phyloP scores from a whole-genome alignment of 2,329 filamentous ascomycete species.

The Diaporthe eres region DNA sequence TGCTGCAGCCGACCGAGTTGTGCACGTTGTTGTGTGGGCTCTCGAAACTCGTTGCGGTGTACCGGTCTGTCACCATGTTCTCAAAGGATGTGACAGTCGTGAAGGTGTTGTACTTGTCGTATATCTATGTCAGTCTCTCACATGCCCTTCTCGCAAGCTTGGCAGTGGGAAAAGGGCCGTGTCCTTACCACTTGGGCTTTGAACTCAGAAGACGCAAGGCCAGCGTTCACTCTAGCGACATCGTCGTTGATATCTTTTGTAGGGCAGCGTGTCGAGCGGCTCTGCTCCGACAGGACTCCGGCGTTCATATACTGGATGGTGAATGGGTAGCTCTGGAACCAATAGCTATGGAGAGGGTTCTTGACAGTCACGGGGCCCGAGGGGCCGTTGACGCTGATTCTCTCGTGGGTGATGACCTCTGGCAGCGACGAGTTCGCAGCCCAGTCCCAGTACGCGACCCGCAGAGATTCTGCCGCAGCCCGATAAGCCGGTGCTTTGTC shows the following conservation, averaged over 20 bases:
- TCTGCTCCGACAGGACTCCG: conserved; percentile 48
- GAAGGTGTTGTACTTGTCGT: conserved; percentile 58
- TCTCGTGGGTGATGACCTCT: conserved; percentile 50
- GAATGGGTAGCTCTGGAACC: conserved; percentile 60
- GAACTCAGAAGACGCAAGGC: conserved; percentile 52
- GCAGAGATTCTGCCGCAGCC: conserved; percentile 61
- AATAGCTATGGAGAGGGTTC: conserved; percentile 69
- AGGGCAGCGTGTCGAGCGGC: conserved; percentile 58
- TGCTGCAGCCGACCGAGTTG: conserved; percentile 54
- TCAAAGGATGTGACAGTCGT: conserved; percentile 54
- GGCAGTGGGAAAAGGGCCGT: too few relatives aligned
- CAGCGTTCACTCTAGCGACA: conserved; percentile 55
- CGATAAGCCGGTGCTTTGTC: conserved; percentile 54
- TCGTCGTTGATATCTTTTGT: conserved; percentile 53
- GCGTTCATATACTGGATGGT: conserved; percentile 46
- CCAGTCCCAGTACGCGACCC: conserved; percentile 71
- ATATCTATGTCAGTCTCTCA: conserved; percentile 17
- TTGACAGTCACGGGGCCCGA: conserved; percentile 47
- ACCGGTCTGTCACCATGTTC: conserved; percentile 57
- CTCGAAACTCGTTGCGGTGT: conserved; percentile 58
- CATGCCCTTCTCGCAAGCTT: background rate
- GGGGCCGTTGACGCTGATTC: conserved; percentile 46
- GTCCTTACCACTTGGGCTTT: conserved; percentile 57
- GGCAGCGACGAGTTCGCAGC: conserved; percentile 60
- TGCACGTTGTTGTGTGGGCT: conserved; percentile 61